Evolutionary conservation across 2,329 filamentous ascomycete genomes (phyloP).

Genomic region (Elsinoe batatas): DNA sequence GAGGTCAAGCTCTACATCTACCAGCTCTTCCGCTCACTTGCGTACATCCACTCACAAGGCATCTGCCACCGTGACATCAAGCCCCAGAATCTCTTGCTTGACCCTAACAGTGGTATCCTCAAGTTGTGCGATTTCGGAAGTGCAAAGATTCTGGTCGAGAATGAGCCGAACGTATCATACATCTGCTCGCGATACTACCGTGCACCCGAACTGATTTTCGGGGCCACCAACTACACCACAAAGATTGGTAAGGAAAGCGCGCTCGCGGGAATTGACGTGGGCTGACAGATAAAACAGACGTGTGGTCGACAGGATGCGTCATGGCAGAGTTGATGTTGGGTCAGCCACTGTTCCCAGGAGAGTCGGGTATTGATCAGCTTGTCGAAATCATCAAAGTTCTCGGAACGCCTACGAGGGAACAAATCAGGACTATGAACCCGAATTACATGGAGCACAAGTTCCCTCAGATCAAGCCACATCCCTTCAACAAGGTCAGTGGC

Average conservation of each 20-base stretch:
- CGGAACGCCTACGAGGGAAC: constrained; percentile 90
- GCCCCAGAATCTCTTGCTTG: constrained; percentile 91
- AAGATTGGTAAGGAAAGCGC: constrained; percentile 74
- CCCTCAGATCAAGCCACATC: constrained; percentile 98
- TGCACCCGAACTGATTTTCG: constrained; percentile 95
- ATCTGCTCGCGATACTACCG: constrained; percentile 99
- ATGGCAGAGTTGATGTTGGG: constrained; percentile 99
- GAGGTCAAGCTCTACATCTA: constrained; percentile 99
- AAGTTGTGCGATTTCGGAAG: constrained; percentile 99
- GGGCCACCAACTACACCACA: constrained; percentile 97
- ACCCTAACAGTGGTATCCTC: constrained; percentile 80
- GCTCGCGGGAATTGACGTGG: constrained; percentile 11
- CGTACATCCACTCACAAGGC: constrained; percentile 98
- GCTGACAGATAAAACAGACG: constrained; percentile 51
- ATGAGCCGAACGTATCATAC: constrained; percentile 98
- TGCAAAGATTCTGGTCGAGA: constrained; percentile 96
- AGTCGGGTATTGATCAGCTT: constrained; percentile 95
- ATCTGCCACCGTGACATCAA: constrained; percentile 99
- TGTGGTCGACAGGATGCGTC: constrained; percentile 98
- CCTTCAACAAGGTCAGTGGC: constrained; percentile 72
- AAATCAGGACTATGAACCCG: constrained; percentile 99
- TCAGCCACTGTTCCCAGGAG: constrained; percentile 92
- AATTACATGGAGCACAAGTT: constrained; percentile 99
- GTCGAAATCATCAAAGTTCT: constrained; percentile 99
- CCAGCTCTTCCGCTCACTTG: constrained; percentile 94